These are phyloP conservation scores for Colletotrichum chrysophilum DNA, from an alignment of 2,329 filamentous ascomycete species.

Conservation along the genomic window DNA sequence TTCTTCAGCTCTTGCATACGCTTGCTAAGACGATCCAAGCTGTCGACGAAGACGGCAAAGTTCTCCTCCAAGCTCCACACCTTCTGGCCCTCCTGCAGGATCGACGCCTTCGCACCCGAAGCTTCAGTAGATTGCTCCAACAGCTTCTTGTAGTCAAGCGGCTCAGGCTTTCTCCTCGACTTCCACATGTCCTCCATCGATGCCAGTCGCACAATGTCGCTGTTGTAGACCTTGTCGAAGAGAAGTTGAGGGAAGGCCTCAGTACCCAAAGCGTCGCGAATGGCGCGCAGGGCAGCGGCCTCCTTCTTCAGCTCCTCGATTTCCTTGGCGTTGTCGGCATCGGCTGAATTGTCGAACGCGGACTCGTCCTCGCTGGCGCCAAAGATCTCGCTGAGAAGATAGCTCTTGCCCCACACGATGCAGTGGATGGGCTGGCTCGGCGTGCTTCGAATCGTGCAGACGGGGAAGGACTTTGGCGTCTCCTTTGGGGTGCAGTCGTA, in stretches of 20 bases:
- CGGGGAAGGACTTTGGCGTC: conserved; percentile 89
- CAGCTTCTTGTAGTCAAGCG: conserved; percentile 72
- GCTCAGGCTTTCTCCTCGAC: conserved; percentile 73
- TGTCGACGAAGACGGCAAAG: conserved; percentile 84
- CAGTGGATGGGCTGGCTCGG: conserved; percentile 97
- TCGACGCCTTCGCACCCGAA: conserved; percentile 57
- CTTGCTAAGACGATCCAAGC: conserved; percentile 76
- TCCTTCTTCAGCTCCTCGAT: conserved; percentile 88
- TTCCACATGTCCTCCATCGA: conserved; percentile 99
- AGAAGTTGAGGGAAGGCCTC: conserved; percentile 78
- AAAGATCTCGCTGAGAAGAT: conserved; percentile 93
- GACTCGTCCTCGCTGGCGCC: conserved; percentile 88
- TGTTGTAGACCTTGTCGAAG: conserved; percentile 91
- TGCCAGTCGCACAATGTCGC: conserved; percentile 81
- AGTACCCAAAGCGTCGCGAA: conserved; percentile 81
- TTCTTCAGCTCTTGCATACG: conserved; percentile 71
- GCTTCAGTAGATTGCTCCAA: conserved; percentile 54
- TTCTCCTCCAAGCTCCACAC: conserved; percentile 87
- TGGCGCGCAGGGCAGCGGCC: conserved; percentile 80
- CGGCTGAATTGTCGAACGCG: conserved; percentile 78
- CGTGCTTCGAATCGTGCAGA: conserved; percentile 96
- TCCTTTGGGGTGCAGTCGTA: conserved; percentile 95
- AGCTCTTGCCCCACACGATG: conserved; percentile 98
- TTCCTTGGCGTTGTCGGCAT: conserved; percentile 83
- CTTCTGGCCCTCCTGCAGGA: conserved; percentile 72